These are phyloP conservation scores for Rhizopus stolonifer DNA, from an alignment of 371 early-diverging fungal genomes.

Conservation along the genomic window DNA sequence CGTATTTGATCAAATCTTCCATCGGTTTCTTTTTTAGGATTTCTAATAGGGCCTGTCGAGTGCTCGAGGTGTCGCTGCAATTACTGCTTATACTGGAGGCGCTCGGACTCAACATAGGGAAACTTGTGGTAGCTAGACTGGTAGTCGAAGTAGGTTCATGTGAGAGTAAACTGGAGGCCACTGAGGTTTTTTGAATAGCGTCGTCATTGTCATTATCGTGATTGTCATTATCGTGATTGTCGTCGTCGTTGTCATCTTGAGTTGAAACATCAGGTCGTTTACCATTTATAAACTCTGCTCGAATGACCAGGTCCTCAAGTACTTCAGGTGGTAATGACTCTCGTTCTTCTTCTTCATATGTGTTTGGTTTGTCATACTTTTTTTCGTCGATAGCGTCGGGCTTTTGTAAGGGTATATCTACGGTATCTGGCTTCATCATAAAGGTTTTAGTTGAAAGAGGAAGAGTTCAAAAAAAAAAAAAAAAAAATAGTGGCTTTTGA, in stretches of 20 bases:
- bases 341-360: conserved; percentile 20
- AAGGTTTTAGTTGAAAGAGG: not conserved
- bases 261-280: conserved; percentile 20
- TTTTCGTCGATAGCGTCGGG: conserved; percentile 22
- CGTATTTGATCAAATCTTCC: conserved; percentile 31
- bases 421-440: conserved; percentile 23
- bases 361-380: conserved; percentile 22
- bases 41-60: conserved; percentile 13
- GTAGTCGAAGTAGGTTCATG: conserved; percentile 17
- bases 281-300: conserved; percentile 26
- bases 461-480: no score
- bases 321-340: conserved; percentile 23
- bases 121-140: conserved; percentile 5
- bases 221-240: conserved; percentile 13
- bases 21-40: conserved; percentile 23
- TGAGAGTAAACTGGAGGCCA: conserved; percentile 10
- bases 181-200: not conserved
- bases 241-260: conserved; percentile 21
- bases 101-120: conserved; percentile 10
- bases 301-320: conserved; percentile 22
- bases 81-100: conserved; percentile 17
- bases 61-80: conserved; percentile 10
- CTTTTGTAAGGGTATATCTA: conserved; percentile 17
- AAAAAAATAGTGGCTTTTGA: no score
- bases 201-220: conserved; percentile 25